Evolutionary conservation across 2,329 filamentous ascomycete species (phyloP).

Genomic region (Colletotrichum sp.): DNA sequence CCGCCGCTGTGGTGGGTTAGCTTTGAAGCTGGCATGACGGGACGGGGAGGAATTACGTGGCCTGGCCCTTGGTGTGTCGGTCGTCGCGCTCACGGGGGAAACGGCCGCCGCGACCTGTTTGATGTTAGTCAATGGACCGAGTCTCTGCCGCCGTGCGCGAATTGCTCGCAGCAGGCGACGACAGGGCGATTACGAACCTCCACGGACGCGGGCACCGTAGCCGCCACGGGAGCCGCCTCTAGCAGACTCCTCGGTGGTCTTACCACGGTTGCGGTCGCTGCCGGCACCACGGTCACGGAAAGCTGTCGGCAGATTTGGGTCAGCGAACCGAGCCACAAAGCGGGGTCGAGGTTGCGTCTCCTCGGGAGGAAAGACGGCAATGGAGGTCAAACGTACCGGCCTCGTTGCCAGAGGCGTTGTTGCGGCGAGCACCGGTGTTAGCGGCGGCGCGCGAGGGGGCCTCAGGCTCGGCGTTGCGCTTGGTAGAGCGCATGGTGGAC

Average conservation of each 20-base stretch:
- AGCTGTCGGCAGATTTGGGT: conserved; percentile 55
- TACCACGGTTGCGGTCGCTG: conserved; percentile 80
- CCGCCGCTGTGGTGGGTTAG: conserved; percentile 56
- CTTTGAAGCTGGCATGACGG: not conserved
- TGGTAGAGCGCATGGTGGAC: conserved; percentile 73
- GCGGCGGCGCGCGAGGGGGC: conserved; percentile 57
- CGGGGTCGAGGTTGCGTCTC: conserved; percentile 15
- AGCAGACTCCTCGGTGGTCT: conserved; percentile 73
- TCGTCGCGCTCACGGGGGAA: conserved; percentile 60
- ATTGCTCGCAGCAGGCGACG: not conserved
- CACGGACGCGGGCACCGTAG: conserved; percentile 66
- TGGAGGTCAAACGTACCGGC: conserved; percentile 69
- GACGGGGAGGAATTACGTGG: conserved; percentile 42
- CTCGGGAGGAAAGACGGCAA: not conserved
- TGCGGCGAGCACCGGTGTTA: conserved; percentile 53
- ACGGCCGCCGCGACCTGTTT: conserved; percentile 57
- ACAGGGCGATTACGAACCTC: conserved; percentile 47
- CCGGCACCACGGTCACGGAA: conserved; percentile 90
- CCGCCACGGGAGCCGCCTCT: conserved; percentile 59
- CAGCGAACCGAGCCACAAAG: conserved; percentile 5
- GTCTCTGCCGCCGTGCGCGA: not conserved
- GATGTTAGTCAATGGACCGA: not conserved
- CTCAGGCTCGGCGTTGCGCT: conserved; percentile 85
- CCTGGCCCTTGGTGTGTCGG: conserved; percentile 54
- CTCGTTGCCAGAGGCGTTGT: conserved; percentile 77